Conservation (phyloP, 768 basidiomycete species). For the Bullera alba region DNA sequence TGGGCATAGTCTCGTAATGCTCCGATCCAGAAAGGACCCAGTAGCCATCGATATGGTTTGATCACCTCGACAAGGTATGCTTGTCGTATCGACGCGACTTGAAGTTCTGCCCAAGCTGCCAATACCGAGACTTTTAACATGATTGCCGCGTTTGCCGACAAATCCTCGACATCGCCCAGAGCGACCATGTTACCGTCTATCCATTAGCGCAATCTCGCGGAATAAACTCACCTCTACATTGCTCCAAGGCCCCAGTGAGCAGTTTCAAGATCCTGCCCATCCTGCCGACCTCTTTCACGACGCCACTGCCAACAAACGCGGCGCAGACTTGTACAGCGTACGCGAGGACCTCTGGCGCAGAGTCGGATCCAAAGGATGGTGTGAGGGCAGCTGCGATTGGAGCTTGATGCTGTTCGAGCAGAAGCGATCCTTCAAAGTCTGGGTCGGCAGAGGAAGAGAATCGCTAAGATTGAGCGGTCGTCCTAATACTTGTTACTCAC, state of each 20-base stretch:
- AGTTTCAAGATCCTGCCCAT: slow-evolving; percentile 94
- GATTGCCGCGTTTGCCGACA: slow-evolving; percentile 88
- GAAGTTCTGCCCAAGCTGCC: slow-evolving; percentile 90
- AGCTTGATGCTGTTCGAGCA: slow-evolving; percentile 95
- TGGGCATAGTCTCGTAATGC: slow-evolving; percentile 86
- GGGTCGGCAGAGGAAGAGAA: slow-evolving; percentile 84
- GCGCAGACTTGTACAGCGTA: slow-evolving; percentile 90
- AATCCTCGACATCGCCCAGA: slow-evolving; percentile 74
- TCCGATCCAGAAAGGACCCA: slow-evolving; percentile 81
- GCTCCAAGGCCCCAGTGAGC: slow-evolving; percentile 76
- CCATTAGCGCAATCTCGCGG: slow-evolving; percentile 1
- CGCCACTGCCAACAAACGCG: slow-evolving; percentile 87
- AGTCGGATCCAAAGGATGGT: slow-evolving; percentile 90
- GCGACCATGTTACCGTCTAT: slow-evolving; percentile 75
- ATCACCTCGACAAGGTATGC: slow-evolving; percentile 72
- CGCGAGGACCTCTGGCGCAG: slow-evolving; percentile 88
- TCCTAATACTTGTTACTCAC: slow-evolving; percentile 47
- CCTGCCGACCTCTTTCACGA: slow-evolving; percentile 76
- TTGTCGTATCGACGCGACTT: slow-evolving; percentile 68
- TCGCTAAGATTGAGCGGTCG: slow-evolving; percentile 52
- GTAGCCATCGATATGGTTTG: slow-evolving; percentile 64
- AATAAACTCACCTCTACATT: slow-evolving; percentile 64
- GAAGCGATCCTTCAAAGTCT: slow-evolving; percentile 77
- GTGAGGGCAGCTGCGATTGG: slow-evolving; percentile 96
- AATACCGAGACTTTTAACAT: slow-evolving; percentile 89